Evolutionary conservation across 2,329 filamentous ascomycete species (phyloP).

Genomic region (Basipetospora sp.): DNA sequence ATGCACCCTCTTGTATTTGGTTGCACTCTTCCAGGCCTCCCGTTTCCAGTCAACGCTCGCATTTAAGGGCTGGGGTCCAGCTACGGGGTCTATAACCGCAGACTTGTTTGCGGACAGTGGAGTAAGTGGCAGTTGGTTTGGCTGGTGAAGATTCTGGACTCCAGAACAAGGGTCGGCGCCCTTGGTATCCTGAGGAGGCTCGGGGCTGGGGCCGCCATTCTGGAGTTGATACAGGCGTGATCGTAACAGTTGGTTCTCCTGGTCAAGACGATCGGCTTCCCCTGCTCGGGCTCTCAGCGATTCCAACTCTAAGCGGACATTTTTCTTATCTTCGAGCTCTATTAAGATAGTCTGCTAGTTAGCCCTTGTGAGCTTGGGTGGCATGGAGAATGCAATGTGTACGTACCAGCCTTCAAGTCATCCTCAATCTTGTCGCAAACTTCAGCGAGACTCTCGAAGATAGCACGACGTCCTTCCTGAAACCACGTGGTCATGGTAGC

Average conservation of each 20-base stretch:
- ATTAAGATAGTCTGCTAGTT: constrained; percentile 7
- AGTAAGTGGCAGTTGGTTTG: background rate
- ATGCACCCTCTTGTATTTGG: constrained; percentile 26
- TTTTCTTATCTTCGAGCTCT: constrained; percentile 11
- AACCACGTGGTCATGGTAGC: constrained; percentile 26
- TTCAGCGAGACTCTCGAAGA: constrained; percentile 25
- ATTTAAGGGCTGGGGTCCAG: background rate
- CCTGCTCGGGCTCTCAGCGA: constrained; percentile 18
- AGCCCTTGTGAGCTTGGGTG: constrained; percentile 7
- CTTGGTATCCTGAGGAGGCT: background rate
- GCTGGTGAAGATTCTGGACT: too few relatives aligned
- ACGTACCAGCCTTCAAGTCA: constrained; percentile 22
- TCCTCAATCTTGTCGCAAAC: constrained; percentile 26
- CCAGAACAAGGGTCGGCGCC: too few relatives aligned
- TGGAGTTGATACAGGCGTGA: constrained; percentile 13
- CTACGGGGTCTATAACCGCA: background rate
- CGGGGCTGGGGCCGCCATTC: background rate
- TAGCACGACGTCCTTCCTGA: constrained; percentile 21
- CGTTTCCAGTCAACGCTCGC: constrained; percentile 13
- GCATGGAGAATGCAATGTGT: background rate
- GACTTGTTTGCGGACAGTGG: background rate
- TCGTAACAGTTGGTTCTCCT: constrained; percentile 28
- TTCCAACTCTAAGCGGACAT: constrained; percentile 18
- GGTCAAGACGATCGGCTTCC: constrained; percentile 21
- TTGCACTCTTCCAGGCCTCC: constrained; percentile 23